Base-by-base conservation (phyloP, 148 eudicot species). In the Rhododendron vialii region DNA sequence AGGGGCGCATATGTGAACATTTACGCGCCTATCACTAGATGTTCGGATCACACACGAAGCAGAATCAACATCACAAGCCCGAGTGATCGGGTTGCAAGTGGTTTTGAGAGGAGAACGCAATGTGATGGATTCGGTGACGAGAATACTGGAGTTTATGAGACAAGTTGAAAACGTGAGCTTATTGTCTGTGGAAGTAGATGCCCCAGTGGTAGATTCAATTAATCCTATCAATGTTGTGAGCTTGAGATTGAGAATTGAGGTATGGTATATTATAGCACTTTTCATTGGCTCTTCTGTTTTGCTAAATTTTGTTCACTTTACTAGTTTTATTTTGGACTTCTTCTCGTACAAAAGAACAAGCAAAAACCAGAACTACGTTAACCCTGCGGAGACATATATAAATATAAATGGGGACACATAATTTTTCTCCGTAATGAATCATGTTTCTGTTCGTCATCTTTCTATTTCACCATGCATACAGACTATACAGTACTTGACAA, bases 91-190 rank as follows among this genome's bases (percentile, higher is more conserved):
- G 18, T 75, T 95, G 90, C 87, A 84, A 87, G 91, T 96, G 85
- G 84, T 30, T 4, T 65, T 88, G 41, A 89, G 83, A 83, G 92
- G 93, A 83, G 91, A 87, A 82, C 18, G 78, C 47, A 86, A 80
- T 73, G 57, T 86, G 43, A 41, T 88, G 74, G 95, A 95, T 91
- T 88, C 95, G 90, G 85, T 89, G 17, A 91, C 89, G 85, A 67
- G 91, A 17, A 28, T 95, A 5, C 33, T 95, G 55, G 96, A 93
- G 78, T 91, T 92, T 78, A 83, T 96, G 84, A 95, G 90, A 82
- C 87, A 77, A 57, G 84, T 83, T 36, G 82, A 81, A 38, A 87
- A 92, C 91, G 89, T 85, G 38, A 91, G 81, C 20, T 73, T 96
- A 48, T 43, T 89, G 28, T 91, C 93, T 35, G 53, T 92, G 43